Evolutionary conservation across 1,284 basidiomycete genomes (phyloP), one percentile per base, ranked within the genome.

Genomic region (Earliella scabrosa): DNA sequence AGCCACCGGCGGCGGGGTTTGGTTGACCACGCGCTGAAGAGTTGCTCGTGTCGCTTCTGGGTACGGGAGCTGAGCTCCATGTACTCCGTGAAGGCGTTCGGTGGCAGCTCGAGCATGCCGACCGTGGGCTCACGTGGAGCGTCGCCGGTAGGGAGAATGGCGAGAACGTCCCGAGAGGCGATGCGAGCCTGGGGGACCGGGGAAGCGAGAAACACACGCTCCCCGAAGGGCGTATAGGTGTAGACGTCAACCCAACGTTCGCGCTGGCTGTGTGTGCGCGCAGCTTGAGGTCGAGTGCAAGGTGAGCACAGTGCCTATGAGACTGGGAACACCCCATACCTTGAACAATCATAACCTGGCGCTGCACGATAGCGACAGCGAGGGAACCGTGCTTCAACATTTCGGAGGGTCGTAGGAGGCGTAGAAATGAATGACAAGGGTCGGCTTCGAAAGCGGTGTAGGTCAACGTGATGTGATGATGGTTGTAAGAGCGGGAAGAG

Each of bases 331-430:
- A n/a, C n/a, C 18, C 10, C 70, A 56, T 63, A 86, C 86, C 82
- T 82, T 86, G 81, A 31, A 88, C 81, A 56, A 88, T 67, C 75
- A 81, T 81, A 23, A 89, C 82, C 65, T 85, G 81, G 61, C 79
- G 81, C 60, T 84, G 81, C 46, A 89, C 83, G 54, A 88, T 67
- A 26, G 87, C 87, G 54, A 89, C 78, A 50, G 85, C 87, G 55
- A 88, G 71, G 40, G 80, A 77, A 49, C 86, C 83, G 66, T 80
- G 71, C 60, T 81, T 74, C 77, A 88, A 77, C 72, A 77, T 80
- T 44, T 48, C 63, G 36, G 24, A 20, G 24, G 26, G 23, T 24
- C 20, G 26, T 39, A 31, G 52, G 47, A 2, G 20, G 9, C 6
- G 6, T 2, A 11, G 3, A 40, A 40, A 35, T 18, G 43, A 51